phyloP scores from a whole-genome alignment of 495 filamentous ascomycete species.

The Neurospora intermedia region DNA sequence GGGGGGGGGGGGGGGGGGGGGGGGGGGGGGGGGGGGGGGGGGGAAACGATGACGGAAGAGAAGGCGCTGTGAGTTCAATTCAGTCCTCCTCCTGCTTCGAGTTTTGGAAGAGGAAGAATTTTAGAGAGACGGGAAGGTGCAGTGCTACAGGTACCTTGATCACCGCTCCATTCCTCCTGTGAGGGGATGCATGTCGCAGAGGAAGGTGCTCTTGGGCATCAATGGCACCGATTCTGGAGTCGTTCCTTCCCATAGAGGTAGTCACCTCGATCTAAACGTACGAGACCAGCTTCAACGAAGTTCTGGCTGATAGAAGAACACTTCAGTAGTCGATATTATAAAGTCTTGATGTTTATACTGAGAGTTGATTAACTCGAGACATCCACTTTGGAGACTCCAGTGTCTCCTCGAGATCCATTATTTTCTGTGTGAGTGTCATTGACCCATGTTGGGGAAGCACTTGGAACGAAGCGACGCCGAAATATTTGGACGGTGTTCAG shows the following conservation, averaged over 20 bases:
- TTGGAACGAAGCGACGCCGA: background rate
- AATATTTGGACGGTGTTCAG: background rate
- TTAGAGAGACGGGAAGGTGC: background rate
- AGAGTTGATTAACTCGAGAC: background rate
- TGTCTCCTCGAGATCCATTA: background rate
- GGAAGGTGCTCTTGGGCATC: background rate
- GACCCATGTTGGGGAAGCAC: background rate
- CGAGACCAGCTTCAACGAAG: background rate
- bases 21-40: no score
- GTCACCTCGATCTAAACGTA: background rate
- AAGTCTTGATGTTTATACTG: background rate
- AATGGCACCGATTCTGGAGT: background rate
- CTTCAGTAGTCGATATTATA: background rate
- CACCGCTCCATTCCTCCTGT: background rate
- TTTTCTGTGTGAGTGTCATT: background rate
- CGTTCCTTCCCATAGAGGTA: background rate
- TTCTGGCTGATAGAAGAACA: background rate
- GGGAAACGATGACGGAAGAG: background rate
- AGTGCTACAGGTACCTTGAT: background rate
- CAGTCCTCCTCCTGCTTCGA: background rate
- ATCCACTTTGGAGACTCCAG: background rate
- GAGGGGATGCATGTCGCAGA: background rate
- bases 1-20: no score
- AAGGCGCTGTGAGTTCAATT: background rate
- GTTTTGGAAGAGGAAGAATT: background rate